Base-by-base conservation (phyloP, 2,329 filamentous ascomycete genomes). In the Sporothrix luriei region DNA sequence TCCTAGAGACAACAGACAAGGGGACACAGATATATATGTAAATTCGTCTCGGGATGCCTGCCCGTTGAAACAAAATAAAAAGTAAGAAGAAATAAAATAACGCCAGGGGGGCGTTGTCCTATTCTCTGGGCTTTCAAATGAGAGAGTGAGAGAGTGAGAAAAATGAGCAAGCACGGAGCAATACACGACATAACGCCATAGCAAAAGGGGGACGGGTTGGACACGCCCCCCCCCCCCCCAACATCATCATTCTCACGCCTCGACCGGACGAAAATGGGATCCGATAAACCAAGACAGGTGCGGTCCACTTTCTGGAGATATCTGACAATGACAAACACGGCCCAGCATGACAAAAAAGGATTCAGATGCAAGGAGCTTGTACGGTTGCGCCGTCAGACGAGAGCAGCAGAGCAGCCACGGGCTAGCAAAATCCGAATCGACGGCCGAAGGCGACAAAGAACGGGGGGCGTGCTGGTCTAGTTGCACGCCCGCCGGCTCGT, bases 1-100 rank as follows among this genome's bases (percentile, higher is more conserved):
- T 46, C 13, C 21, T 6, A 38, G 19, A 13, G 46, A n/a, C n/a
- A n/a, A n/a, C n/a, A 38, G 46, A 38, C 62, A 65, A 21, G 62
- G 61, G 62, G 46, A 38, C 46, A 65, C 62, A 65, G 46, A 65
- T 65, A 65, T 65, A 65, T 65, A 51, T 64, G 43, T 64, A 43
- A 21, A 26, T 48, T 61, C 55, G 10, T 43, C n/a, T 14, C 33
- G 40, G 55, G 55, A 61, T 33, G 33, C 26, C 38, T 62, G 57
- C 26, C 57, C 57, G 21, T 62, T 62, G 21, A 46, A 46, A 49
- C 40, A 43, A 43, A 13, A 38, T 21, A 5, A 21, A 21, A 19
- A 33, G 19, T 5, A 38, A 40, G n/a, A 57, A 57, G 29, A 38
- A 24, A 43, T 55, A 57, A 11, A 57, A 57, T 38, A 16, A 43